These are phyloP conservation scores for Chaetothyriales sp. DNA, from an alignment of 2,329 filamentous ascomycete genomes.

Conservation along the genomic window DNA sequence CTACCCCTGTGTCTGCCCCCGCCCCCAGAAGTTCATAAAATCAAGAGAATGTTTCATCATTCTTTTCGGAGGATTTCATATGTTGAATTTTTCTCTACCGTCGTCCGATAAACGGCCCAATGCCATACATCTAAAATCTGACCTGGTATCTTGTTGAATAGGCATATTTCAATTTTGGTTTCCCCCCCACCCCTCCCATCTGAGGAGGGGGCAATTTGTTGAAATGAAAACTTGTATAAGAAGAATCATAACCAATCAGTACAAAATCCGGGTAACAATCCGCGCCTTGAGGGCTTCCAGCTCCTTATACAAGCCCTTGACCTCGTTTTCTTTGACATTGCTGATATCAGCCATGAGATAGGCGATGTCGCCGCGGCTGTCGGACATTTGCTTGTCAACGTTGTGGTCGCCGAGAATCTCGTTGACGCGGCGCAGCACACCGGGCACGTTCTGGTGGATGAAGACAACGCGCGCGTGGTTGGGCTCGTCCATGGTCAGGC, in stretches of 20 bases:
- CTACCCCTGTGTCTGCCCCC: too few relatives aligned
- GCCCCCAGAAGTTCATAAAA: too few relatives aligned
- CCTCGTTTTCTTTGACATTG: constrained; percentile 63
- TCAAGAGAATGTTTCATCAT: too few relatives aligned
- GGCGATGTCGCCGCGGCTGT: constrained; percentile 83
- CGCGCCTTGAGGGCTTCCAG: constrained; percentile 52
- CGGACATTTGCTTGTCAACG: constrained; percentile 96
- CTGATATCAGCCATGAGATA: constrained; percentile 98
- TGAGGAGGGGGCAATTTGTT: too few relatives aligned
- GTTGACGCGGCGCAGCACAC: constrained; percentile 91
- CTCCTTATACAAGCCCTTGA: constrained; percentile 72
- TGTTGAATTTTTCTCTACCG: too few relatives aligned
- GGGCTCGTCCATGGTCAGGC: constrained; percentile 76
- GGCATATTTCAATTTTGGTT: too few relatives aligned
- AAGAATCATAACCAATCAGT: constrained; percentile 1
- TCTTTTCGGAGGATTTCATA: too few relatives aligned
- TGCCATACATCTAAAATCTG: too few relatives aligned
- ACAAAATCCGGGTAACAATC: constrained; percentile 17
- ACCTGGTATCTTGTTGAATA: too few relatives aligned
- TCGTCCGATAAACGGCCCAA: too few relatives aligned
- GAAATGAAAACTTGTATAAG: too few relatives aligned
- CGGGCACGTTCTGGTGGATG: constrained; percentile 92
- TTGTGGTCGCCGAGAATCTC: constrained; percentile 90
- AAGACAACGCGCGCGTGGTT: constrained; percentile 89
- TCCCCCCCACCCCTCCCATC: too few relatives aligned